A percentile compares a stretch with the other conserved stretches of the same genome.
These are phyloP conservation scores for Colletotrichum destructivum DNA, from an alignment of 2,329 filamentous ascomycete genomes.

Conservation along the genomic window DNA sequence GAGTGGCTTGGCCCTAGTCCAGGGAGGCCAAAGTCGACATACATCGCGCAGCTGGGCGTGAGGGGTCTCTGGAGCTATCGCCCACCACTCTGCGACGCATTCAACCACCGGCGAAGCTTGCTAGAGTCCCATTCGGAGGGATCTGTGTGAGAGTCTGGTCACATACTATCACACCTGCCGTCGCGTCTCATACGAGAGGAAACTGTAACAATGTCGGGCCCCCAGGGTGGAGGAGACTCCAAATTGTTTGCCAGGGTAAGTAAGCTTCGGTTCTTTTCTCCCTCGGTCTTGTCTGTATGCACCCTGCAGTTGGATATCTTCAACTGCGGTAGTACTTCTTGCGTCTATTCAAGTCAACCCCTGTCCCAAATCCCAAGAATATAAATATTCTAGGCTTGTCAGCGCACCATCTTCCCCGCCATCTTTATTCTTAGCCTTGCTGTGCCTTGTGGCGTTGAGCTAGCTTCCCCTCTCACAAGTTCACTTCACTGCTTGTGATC, in stretches of 20 bases:
- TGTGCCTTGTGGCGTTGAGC: slow-evolving; percentile 10
- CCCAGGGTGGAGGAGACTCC: slow-evolving; percentile 87
- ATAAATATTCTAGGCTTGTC: slow-evolving; percentile 1
- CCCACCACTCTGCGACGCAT: slow-evolving; percentile 31
- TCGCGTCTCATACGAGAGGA: slow-evolving; percentile 12
- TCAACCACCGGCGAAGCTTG: slow-evolving; percentile 30
- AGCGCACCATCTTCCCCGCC: slow-evolving; percentile 9
- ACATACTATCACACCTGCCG: slow-evolving; percentile 16
- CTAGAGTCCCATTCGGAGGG: slow-evolving; percentile 21
- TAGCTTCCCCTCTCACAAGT: slow-evolving; percentile 11
- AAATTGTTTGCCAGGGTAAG: slow-evolving; percentile 98
- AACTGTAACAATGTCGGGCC: slow-evolving; percentile 65
- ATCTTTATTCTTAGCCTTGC: slow-evolving; percentile 2
- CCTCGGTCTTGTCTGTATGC: slow-evolving; percentile 19
- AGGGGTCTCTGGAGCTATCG: slow-evolving; percentile 42
- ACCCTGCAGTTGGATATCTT: background rate
- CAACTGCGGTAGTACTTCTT: slow-evolving; percentile 1
- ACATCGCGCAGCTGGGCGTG: slow-evolving; percentile 38
- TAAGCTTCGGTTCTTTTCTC: slow-evolving; percentile 63
- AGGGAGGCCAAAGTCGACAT: slow-evolving; percentile 32
- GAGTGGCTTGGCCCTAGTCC: slow-evolving; percentile 28
- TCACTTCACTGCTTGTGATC: background rate
- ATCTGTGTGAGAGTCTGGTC: slow-evolving; percentile 27
- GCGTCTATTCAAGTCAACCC: slow-evolving; percentile 8
- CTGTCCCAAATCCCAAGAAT: slow-evolving; percentile 19